Base-by-base conservation (phyloP, 1,284 basidiomycete species). In the Rhodotorula sp. region DNA sequence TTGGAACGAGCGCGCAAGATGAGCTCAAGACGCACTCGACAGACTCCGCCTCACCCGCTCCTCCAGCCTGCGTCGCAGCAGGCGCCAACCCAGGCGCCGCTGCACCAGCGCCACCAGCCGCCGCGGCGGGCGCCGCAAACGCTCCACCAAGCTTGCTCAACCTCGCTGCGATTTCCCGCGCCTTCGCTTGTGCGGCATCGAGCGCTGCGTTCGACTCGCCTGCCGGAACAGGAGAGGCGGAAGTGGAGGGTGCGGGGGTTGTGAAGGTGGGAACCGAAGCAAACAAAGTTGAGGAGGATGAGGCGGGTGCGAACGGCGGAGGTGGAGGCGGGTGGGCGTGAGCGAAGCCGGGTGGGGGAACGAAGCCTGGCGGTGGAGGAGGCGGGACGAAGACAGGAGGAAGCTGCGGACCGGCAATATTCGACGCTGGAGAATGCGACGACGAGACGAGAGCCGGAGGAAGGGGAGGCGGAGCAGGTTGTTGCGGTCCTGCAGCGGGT, bases 181-280 rank as follows among this genome's bases (percentile, higher is more conserved):
- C 77, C 56, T 72, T 71, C n/a, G 72, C 75, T 44, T 75, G 73
- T 3, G 76, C 76, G 18, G 75, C 76, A 53, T 73, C 68, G 22
- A 76, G 77, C 13, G 76, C 71, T 24, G 76, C 77, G 80, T 76
- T 18, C 82, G 83, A 40, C 47, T 24, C 31, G 10, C 30, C 87
- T 24, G 88, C 80, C 7, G 88, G 86, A 50, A 85, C 83, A 26
- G 91, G 81, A 0, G 89, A 88, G 13, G 91, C 90, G 58, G 94
- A 89, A 37, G 88, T 89, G 40, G 88, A 89, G 0, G 91, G 91
- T 18, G 89, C 79, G 26, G 87, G 88, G 8, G 28, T 47, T 2
- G 22, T 31, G 24, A 16, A 18, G 67, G 26, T 78, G 10, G 57
- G 53, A n/a, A 68, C 58, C 16, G 69, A 67, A 8, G 62, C 65